Evolutionary conservation across 495 filamentous ascomycete genomes (phyloP).

Genomic region (Trichocladium uniseriatum): DNA sequence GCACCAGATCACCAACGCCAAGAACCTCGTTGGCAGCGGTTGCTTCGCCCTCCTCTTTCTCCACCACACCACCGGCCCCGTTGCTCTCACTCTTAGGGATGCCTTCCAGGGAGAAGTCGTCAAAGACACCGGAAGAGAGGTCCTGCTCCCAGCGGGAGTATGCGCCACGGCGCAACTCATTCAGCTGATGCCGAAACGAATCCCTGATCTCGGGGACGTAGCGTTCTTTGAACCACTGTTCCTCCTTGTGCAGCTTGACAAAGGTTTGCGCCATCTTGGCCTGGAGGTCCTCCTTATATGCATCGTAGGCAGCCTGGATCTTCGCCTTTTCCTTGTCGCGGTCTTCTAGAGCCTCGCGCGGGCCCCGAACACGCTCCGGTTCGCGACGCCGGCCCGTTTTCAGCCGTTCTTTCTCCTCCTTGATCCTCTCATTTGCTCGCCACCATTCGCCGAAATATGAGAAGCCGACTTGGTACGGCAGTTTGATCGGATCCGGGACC

Average conservation of each 20-base stretch:
- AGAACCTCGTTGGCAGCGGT: constrained; percentile 85
- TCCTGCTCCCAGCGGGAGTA: constrained; percentile 82
- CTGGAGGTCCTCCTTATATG: constrained; percentile 89
- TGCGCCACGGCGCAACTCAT: constrained; percentile 60
- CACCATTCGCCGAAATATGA: constrained; percentile 98
- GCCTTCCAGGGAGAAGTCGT: constrained; percentile 90
- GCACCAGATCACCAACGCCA: constrained; percentile 80
- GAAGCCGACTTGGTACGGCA: constrained; percentile 92
- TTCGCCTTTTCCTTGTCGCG: constrained; percentile 78
- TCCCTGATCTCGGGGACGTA: constrained; percentile 77
- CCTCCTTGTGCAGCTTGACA: constrained; percentile 79
- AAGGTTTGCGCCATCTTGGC: constrained; percentile 82
- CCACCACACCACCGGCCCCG: constrained; percentile 72
- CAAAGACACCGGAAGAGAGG: constrained; percentile 71
- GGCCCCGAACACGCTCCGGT: constrained; percentile 59
- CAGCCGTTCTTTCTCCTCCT: constrained; percentile 74
- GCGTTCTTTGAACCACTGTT: constrained; percentile 97
- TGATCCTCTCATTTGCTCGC: constrained; percentile 73
- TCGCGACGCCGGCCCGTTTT: constrained; percentile 66
- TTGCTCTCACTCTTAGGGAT: constrained; percentile 92
- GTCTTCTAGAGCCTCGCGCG: constrained; percentile 73
- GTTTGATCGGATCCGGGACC: constrained; percentile 67
- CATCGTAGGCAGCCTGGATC: constrained; percentile 87
- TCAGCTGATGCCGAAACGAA: constrained; percentile 55
- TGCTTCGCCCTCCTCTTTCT: constrained; percentile 91